Base-by-base conservation (phyloP, 257 asterid genomes). In the Przewalskia tangutica region DNA sequence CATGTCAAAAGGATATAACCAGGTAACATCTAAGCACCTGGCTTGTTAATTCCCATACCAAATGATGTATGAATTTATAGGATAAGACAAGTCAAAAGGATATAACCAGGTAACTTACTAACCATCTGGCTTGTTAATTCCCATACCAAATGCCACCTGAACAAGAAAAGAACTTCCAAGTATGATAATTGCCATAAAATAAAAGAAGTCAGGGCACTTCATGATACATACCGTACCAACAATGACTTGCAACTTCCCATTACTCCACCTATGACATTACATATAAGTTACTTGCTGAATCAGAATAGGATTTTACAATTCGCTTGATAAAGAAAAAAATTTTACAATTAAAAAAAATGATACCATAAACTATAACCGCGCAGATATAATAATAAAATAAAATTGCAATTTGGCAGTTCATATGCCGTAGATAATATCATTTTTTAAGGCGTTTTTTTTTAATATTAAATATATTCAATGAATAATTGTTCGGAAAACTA, bases 121-220 rank as follows among this genome's bases (percentile, higher is more conserved):
- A 95, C 99, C 98, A 91, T 95, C 99, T 77, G 99, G 99, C 86
- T 95, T 95, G 92, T 94, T 95, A 85, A 95, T 95, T 85, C 99
- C 99, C 99, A 95, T 95, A 79, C 99, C 99, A 91, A 95, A 95
- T 68, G 99, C 99, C 81, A 96, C 99, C 99, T 95, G 92, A 82
- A 87, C 51, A 64, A 83, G 80, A 68, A 81, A 71, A 32, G 44
- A 23, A 79, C 20, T 12, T 55, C 44, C 38, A 73, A 48, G 18
- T 48, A 48, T 48, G 79, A 48, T 73, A 14, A 48, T 20, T 73
- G 60, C 60, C 79, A 73, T 48, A 46, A 48, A 64, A 54, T 66
- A 50, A 36, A 58, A 79, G n/a, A 42, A 34, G 55, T 16, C 50
- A 5, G 7, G 77, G 32, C 32, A 70, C 46, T 14, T 81, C 27